Evolutionary conservation across 2,329 filamentous ascomycete species (phyloP).

Genomic region (Huntiella omanensis): DNA sequence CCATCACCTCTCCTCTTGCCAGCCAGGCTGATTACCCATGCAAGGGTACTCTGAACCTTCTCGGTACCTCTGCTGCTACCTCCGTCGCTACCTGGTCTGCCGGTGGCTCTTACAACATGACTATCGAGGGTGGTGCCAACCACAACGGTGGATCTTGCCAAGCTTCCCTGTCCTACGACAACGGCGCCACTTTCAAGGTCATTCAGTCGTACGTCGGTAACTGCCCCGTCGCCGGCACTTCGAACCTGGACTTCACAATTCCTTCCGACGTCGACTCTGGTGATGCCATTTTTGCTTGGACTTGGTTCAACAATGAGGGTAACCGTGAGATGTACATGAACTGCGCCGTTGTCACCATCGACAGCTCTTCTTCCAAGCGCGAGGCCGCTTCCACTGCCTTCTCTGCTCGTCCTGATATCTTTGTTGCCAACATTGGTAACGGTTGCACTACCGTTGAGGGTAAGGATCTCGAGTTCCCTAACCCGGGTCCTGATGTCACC

Average conservation of each 20-base stretch:
- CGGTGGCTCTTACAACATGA: conserved; percentile 44
- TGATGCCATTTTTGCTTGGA: conserved; percentile 55
- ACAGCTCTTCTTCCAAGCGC: conserved; percentile 17
- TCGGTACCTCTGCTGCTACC: conserved; percentile 29
- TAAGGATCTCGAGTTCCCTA: conserved; percentile 43
- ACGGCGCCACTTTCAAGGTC: conserved; percentile 51
- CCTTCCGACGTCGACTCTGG: conserved; percentile 40
- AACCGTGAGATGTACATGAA: conserved; percentile 83
- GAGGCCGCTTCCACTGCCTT: conserved; percentile 21
- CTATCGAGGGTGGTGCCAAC: conserved; percentile 39
- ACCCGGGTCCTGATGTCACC: conserved; percentile 39
- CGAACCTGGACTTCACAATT: conserved; percentile 45
- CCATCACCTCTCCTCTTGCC: conserved; percentile 49
- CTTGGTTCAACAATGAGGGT: conserved; percentile 57
- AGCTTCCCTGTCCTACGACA: conserved; percentile 54
- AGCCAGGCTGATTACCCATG: conserved; percentile 54
- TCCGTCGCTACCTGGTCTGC: conserved; percentile 42
- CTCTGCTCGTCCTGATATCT: conserved; percentile 43
- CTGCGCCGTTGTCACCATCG: conserved; percentile 52
- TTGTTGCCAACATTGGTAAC: conserved; percentile 48
- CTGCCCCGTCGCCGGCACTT: conserved; percentile 27
- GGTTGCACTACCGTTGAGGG: conserved; percentile 39
- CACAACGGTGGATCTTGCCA: conserved; percentile 64
- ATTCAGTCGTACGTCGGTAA: conserved; percentile 37
- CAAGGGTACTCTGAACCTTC: conserved; percentile 40